Conservation (phyloP, 305 asterid genomes). For the Stenogyne calaminthoides region DNA sequence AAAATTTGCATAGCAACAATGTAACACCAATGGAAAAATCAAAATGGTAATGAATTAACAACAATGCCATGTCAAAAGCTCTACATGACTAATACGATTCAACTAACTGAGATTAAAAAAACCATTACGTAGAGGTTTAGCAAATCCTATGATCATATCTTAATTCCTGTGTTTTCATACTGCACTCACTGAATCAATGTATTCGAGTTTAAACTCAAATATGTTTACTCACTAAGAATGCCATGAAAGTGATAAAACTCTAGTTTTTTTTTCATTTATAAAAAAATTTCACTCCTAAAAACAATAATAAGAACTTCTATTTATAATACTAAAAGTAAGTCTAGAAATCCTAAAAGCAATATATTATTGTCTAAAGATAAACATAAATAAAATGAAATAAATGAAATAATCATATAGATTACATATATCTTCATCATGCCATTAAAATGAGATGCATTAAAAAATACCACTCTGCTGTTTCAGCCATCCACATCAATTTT, state of each 20-base stretch:
- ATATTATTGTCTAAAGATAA: too few species aligned
- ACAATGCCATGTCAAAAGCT: background rate
- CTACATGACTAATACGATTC: background rate
- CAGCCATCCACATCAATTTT: constrained; percentile 83
- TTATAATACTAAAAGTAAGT: too few species aligned
- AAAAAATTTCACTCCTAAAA: too few species aligned
- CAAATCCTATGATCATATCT: background rate
- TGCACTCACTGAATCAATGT: background rate
- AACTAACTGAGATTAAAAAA: background rate
- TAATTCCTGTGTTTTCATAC: background rate
- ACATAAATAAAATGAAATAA: too few species aligned
- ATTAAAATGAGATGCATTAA: constrained; percentile 14
- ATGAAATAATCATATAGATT: too few species aligned
- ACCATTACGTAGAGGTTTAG: background rate
- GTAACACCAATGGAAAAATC: constrained; percentile 16
- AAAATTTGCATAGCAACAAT: constrained; percentile 11
- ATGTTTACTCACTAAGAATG: too few species aligned
- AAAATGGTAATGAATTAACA: background rate
- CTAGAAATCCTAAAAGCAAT: too few species aligned
- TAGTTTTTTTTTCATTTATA: too few species aligned
- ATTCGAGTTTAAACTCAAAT: too few species aligned
- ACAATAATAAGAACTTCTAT: too few species aligned
- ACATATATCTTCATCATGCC: background rate
- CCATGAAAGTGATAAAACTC: too few species aligned
- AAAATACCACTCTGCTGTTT: constrained; percentile 75